phyloP scores from a whole-genome alignment of 164 flowering plant genomes.

The Vitis riparia region DNA sequence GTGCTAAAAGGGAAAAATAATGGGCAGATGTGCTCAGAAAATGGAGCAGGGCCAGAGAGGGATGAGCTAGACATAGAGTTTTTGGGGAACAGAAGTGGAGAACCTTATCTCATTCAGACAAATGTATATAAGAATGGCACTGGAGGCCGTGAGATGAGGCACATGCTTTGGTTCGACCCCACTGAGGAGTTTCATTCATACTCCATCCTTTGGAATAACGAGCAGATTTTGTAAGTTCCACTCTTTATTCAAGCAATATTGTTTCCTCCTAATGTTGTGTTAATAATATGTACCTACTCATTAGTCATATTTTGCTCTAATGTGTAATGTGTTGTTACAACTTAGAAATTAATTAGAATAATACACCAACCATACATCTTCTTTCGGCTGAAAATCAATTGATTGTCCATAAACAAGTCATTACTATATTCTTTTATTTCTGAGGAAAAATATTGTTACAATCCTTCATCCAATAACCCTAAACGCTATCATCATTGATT shows the following conservation, averaged over 20 bases:
- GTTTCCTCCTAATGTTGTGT: too few relatives aligned
- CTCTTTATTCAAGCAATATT: background rate
- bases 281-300: too few relatives aligned
- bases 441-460: too few relatives aligned
- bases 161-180: conserved; percentile 90
- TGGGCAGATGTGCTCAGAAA: conserved; percentile 83
- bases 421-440: too few relatives aligned
- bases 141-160: conserved; percentile 87
- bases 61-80: conserved; percentile 96
- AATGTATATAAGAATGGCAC: conserved; percentile 84
- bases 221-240: conserved; percentile 61
- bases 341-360: too few relatives aligned
- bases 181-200: conserved; percentile 78
- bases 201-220: conserved; percentile 75
- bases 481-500: too few relatives aligned
- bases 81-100: conserved; percentile 82
- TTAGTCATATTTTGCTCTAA: too few relatives aligned
- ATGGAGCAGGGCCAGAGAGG: conserved; percentile 75
- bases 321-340: too few relatives aligned
- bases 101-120: conserved; percentile 81
- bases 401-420: too few relatives aligned
- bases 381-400: too few relatives aligned
- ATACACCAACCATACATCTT: too few relatives aligned
- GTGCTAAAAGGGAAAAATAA: background rate
- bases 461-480: too few relatives aligned